Evolutionary conservation across 768 basidiomycete species (phyloP).

Genomic region (Mycena belliarum): DNA sequence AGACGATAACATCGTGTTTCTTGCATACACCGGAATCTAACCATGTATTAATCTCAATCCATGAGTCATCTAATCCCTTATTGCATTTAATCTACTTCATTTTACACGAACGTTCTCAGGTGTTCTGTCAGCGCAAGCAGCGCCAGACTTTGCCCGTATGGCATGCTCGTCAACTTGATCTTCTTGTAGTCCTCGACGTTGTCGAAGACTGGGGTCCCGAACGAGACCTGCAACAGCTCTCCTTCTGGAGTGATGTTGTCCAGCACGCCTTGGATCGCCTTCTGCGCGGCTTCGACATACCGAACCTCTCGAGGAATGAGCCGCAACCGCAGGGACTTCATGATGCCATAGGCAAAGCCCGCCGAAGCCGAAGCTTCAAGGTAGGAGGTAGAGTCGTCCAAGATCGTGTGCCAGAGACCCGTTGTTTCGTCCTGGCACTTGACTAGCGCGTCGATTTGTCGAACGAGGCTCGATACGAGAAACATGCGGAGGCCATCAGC

Average conservation of each 20-base stretch:
- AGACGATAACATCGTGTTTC: conserved; percentile 3
- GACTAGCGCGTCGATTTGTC: conserved; percentile 52
- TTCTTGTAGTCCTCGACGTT: conserved; percentile 49
- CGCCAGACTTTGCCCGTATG: conserved; percentile 56
- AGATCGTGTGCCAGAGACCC: conserved; percentile 56
- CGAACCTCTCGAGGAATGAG: conserved; percentile 42
- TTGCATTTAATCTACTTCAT: conserved; percentile 4
- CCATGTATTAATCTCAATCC: conserved; percentile 15
- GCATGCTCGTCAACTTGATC: conserved; percentile 57
- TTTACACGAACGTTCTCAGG: conserved; percentile 40
- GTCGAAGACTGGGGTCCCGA: conserved; percentile 55
- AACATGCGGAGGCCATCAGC: conserved; percentile 44
- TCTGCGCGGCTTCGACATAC: conserved; percentile 38
- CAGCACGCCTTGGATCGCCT: conserved; percentile 44
- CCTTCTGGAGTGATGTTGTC: conserved; percentile 46
- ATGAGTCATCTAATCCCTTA: conserved; percentile 1
- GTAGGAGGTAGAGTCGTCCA: conserved; percentile 52
- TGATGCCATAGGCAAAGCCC: conserved; percentile 50
- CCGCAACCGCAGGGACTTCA: conserved; percentile 43
- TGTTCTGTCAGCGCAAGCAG: conserved; percentile 51
- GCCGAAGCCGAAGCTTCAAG: conserved; percentile 51
- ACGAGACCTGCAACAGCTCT: conserved; percentile 49
- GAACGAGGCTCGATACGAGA: conserved; percentile 39
- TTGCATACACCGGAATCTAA: not conserved
- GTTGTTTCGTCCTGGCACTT: conserved; percentile 42